A percentile compares a stretch with the other conserved stretches of the same genome.
phyloP scores from a whole-genome alignment of 352 stramenopile genomes.

The Blastocystis sp. region DNA sequence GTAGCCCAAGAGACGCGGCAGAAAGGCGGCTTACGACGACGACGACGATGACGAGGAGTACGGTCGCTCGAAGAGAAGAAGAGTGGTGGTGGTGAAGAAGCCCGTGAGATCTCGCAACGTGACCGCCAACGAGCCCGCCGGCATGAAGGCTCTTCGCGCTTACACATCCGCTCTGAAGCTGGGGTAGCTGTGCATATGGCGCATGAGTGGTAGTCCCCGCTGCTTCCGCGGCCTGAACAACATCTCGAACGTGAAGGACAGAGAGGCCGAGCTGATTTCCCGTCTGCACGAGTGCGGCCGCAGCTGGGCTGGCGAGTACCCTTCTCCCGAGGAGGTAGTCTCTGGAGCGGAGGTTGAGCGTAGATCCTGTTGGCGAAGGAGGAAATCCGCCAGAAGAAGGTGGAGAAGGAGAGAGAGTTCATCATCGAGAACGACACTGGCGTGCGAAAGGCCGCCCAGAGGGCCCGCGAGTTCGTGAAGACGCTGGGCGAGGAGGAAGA shows the following conservation, averaged over 20 bases:
- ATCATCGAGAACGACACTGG: slow-evolving; percentile 42
- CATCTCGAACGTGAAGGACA: slow-evolving; percentile 29
- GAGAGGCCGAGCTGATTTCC: slow-evolving; percentile 57
- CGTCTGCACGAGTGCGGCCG: slow-evolving; percentile 35
- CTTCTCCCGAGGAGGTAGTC: slow-evolving; percentile 12
- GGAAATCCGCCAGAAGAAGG: slow-evolving; percentile 49
- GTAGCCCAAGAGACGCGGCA: slow-evolving; percentile 16
- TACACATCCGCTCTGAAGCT: slow-evolving; percentile 56
- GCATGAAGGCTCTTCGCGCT: slow-evolving; percentile 51
- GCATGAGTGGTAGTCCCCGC: slow-evolving; percentile 32
- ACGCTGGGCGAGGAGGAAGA: slow-evolving; percentile 42
- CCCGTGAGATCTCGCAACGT: slow-evolving; percentile 11
- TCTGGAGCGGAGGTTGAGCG: not conserved
- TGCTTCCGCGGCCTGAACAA: slow-evolving; percentile 56
- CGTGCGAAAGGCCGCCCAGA: slow-evolving; percentile 58
- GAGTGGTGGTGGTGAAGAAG: slow-evolving; percentile 31
- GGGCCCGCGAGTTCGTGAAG: slow-evolving; percentile 50
- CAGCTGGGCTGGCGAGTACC: slow-evolving; percentile 46
- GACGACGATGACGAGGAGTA: slow-evolving; percentile 50
- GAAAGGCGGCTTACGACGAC: not conserved
- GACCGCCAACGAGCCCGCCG: slow-evolving; percentile 33
- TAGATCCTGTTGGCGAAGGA: slow-evolving; percentile 38
- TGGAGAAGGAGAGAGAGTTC: slow-evolving; percentile 52
- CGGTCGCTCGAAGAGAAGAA: slow-evolving; percentile 23
- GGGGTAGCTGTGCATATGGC: not conserved